Evolutionary conservation across 1,284 basidiomycete genomes (phyloP).

Genomic region (Heterobasidion occidentale): DNA sequence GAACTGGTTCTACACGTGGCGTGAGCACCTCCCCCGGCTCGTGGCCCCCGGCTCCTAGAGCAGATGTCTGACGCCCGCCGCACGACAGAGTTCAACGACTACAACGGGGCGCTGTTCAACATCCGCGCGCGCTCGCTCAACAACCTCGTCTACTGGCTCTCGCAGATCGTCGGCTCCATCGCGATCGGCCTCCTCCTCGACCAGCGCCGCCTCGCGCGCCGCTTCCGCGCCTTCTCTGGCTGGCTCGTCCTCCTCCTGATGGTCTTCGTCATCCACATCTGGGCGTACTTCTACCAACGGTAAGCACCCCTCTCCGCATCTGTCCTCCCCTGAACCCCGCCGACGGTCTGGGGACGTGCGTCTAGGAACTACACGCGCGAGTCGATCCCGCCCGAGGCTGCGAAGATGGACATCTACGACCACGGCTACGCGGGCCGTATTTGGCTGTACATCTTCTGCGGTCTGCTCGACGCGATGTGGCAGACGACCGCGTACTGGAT

Average conservation of each 20-base stretch:
- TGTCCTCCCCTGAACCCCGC: not conserved
- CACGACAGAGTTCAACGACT: conserved; percentile 54
- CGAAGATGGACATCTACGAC: conserved; percentile 47
- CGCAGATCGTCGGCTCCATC: conserved; percentile 60
- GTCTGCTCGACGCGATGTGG: conserved; percentile 51
- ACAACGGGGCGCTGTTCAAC: conserved; percentile 57
- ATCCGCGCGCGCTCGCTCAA: conserved; percentile 61
- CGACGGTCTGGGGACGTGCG: not conserved
- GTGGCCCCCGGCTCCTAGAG: not conserved
- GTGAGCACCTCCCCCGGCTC: conserved; percentile 23
- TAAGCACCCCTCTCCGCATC: conserved; percentile 21
- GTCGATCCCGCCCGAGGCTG: conserved; percentile 25
- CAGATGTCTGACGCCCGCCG: not conserved
- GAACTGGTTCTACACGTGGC: conserved; percentile 77
- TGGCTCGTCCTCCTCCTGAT: conserved; percentile 52
- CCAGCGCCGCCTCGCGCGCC: conserved; percentile 40
- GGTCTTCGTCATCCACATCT: conserved; percentile 59
- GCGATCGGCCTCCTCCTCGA: conserved; percentile 60
- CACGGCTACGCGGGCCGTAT: conserved; percentile 41
- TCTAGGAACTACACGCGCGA: conserved; percentile 53
- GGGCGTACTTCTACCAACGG: conserved; percentile 68
- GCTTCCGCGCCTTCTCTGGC: conserved; percentile 54
- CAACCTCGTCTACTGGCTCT: conserved; percentile 61
- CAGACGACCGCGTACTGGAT: conserved; percentile 55
- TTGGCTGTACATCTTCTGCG: conserved; percentile 50